These are phyloP conservation scores for Kwoniella newhampshirensis DNA, from an alignment of 768 basidiomycete genomes.

Conservation along the genomic window DNA sequence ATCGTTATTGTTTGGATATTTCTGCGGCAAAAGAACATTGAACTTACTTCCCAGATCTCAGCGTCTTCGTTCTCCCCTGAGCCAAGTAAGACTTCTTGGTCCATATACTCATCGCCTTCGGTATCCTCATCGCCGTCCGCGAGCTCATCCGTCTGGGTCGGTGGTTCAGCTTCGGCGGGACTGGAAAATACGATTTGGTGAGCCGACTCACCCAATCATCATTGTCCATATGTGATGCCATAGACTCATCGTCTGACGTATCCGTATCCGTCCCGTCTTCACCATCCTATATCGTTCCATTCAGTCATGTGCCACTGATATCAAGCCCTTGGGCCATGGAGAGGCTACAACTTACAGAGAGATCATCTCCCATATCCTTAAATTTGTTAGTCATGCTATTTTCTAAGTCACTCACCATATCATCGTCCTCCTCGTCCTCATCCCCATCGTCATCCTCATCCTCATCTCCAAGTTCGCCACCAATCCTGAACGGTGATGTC, in stretches of 20 bases:
- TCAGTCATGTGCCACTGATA: too few relatives aligned
- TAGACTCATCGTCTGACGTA: conserved; percentile 44
- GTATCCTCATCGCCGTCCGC: conserved; percentile 21
- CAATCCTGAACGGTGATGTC: conserved; percentile 34
- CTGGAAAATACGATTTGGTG: neutral
- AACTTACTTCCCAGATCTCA: conserved; percentile 9
- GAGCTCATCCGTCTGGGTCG: conserved; percentile 14
- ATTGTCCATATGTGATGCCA: conserved; percentile 21
- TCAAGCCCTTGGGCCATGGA: too few relatives aligned
- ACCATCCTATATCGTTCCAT: conserved; percentile 44
- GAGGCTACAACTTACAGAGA: conserved; percentile 37
- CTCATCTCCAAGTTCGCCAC: conserved; percentile 60
- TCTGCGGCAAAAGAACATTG: neutral
- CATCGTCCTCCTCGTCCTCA: conserved; percentile 61
- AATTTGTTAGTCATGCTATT: neutral
- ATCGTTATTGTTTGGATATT: neutral
- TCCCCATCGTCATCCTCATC: conserved; percentile 62
- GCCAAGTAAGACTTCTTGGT: conserved; percentile 19
- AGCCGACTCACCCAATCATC: conserved; percentile 40
- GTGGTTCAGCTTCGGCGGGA: neutral
- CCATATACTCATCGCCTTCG: conserved; percentile 30
- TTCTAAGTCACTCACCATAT: conserved; percentile 22
- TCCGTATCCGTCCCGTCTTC: conserved; percentile 50
- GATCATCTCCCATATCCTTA: conserved; percentile 35
- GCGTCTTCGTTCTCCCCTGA: conserved; percentile 25